Evolutionary conservation across 164 flowering plant genomes (phyloP).

Genomic region (Magnolia kwangsiensis): DNA sequence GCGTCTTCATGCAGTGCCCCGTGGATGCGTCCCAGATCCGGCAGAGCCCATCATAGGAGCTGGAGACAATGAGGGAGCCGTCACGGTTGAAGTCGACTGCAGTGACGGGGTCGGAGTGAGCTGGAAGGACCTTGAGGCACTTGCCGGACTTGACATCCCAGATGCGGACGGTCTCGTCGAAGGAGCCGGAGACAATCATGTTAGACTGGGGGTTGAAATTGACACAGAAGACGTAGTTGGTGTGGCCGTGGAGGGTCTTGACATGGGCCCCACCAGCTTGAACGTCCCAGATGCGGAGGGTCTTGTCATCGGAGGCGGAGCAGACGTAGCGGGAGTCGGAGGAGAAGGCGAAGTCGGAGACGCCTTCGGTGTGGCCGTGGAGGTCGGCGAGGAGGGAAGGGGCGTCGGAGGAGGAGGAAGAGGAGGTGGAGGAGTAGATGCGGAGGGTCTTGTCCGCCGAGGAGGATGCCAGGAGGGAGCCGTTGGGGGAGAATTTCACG

Average conservation of each 20-base stretch:
- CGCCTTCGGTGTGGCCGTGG: conserved; percentile 67
- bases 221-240: conserved; percentile 91
- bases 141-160: conserved; percentile 94
- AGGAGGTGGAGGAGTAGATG: conserved; percentile 37
- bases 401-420: conserved; percentile 19
- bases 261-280: conserved; percentile 41
- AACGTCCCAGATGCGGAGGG: conserved; percentile 78
- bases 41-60: conserved; percentile 92
- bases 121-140: conserved; percentile 90
- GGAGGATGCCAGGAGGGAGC: conserved; percentile 67
- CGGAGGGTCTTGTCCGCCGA: conserved; percentile 88
- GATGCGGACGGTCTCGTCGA: conserved; percentile 92
- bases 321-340: conserved; percentile 68
- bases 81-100: conserved; percentile 74
- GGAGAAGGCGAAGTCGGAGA: conserved; percentile 91
- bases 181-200: conserved; percentile 81
- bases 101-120: conserved; percentile 93
- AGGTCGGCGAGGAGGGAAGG: conserved; percentile 40
- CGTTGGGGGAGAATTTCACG: conserved; percentile 90
- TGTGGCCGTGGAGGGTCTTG: conserved; percentile 80
- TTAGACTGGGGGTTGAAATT: conserved; percentile 87
- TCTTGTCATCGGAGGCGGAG: conserved; percentile 90
- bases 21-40: conserved; percentile 93
- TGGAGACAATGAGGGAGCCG: conserved; percentile 72
- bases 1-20: conserved; percentile 95